Base-by-base conservation (phyloP, 192 early-diverging fungal genomes). In the Coemansia asiatica region DNA sequence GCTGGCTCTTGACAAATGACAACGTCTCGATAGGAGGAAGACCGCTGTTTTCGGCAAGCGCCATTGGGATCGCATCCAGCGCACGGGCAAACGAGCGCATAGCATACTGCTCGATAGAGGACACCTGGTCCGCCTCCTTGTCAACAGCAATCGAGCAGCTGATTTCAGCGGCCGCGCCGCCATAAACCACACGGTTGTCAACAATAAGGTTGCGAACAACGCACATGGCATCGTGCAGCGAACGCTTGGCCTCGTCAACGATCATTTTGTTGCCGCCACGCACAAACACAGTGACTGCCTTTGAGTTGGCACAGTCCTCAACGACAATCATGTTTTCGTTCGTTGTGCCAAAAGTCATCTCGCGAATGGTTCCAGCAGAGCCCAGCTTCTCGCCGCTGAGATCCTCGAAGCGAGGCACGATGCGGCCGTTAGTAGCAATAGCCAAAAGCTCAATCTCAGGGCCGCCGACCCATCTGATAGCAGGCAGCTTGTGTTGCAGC, bases 231-330 rank as follows among this genome's bases (percentile, higher is more conserved):
- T 99, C 97, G 77, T 98, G 95, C 47, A 98, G 86, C 62, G 93
- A 94, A 44, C 97, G 89, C 83, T 97, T 95, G 66, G 97, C 97
- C 83, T 99, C 97, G 70, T 99, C 97, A 66, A 99, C 95, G 61
- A 99, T 95, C 97, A 98, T 97, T 86, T 99, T 98, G 87, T 98
- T 99, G 68, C 95, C 96, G 63, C 97, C 97, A 60, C 97, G 90
- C 50, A 95, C 92, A 81, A 99, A 94, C 40, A 97, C 85, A 21
- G 97, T 98, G 21, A 98, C 95, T 12, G 97, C 97, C 65, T 95
- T 90, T 25, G 94, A 90, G 85, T 99, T 99, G 81, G 98, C 95
- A 64, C 98, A 99, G 74, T 99, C 90, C 72, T 99, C 98, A 81
- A 99, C 98, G 3, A 99, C 91, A 49, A 99, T 85, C 98, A 99